Conservation (phyloP, 2,329 filamentous ascomycete species). For the Ascomycota sp. region DNA sequence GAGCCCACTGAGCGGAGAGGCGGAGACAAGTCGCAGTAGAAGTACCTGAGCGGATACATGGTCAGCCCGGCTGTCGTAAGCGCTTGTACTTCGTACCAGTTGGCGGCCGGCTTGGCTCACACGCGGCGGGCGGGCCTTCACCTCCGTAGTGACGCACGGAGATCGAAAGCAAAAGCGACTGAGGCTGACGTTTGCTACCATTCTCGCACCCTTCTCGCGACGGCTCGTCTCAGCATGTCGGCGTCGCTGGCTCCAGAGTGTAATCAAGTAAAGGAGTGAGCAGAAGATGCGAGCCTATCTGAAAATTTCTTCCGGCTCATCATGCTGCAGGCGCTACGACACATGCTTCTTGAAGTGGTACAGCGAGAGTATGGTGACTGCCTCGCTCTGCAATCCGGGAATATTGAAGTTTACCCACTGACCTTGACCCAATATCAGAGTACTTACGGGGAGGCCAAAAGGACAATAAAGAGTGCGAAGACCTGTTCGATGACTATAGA, state of each 20-base stretch:
- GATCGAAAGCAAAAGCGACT: too few species aligned
- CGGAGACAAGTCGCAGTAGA: too few species aligned
- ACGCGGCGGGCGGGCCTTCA: too few species aligned
- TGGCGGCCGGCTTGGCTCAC: too few species aligned
- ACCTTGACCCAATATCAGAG: conserved; percentile 28
- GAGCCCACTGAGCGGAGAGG: neutral
- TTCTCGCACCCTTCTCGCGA: too few species aligned
- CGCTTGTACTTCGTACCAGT: too few species aligned
- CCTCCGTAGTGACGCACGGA: too few species aligned
- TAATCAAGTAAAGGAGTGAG: conserved; percentile 87
- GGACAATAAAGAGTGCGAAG: conserved; percentile 65
- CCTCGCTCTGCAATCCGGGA: neutral
- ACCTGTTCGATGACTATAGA: conserved; percentile 75
- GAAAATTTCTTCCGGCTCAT: neutral
- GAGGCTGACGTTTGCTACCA: too few species aligned
- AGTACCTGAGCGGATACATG: too few species aligned
- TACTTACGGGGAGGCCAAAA: conserved; percentile 73
- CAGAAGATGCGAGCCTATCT: conserved; percentile 1
- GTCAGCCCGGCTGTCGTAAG: too few species aligned
- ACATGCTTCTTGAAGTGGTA: conserved; percentile 99
- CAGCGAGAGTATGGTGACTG: conserved; percentile 59
- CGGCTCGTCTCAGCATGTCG: conserved; percentile 34
- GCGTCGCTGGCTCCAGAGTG: conserved; percentile 88
- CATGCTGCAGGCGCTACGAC: conserved; percentile 56
- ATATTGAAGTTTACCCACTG: neutral